Base-by-base conservation (phyloP, 148 eudicot genomes). In the Dianthus caryophyllus region DNA sequence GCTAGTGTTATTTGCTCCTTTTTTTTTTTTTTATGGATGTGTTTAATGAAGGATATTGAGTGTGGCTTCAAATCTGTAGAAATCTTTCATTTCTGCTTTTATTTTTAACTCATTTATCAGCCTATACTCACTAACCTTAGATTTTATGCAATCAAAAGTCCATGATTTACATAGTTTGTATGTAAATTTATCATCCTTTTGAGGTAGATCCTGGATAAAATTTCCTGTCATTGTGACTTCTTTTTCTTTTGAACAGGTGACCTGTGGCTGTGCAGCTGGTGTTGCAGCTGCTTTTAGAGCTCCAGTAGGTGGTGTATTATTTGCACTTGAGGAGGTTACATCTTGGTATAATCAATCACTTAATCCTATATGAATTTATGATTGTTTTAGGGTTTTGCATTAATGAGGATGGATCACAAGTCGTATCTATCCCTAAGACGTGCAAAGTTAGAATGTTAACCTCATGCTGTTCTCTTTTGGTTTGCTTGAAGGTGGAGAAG, bases 231-330 rank as follows among this genome's bases (percentile, higher is more conserved):
- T n/a, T n/a, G n/a, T n/a, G n/a, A n/a, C n/a, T n/a, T n/a, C 47
- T 75, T 83, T 36, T 82, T 83, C 30, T 82, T 77, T 84, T 74
- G 79, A 78, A 85, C 84, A 94, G 99, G 99, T 94, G 72, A 94
- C 99, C 65, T 94, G 99, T 84, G 99, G 99, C 84, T 94, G 97
- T 90, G 99, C 99, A 77, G 99, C 99, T 79, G 99, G 99, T 78
- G 99, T 94, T 68, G 97, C 99, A 73, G 99, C 99, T 79, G 99
- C 99, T 67, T 94, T 94, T 43, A 90, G 99, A 85, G 97, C 99
- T 84, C 99, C 99, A 33, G 99, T 94, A 66, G 99, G 99, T 44
- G 99, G 99, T 47, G 99, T 94, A 50, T 76, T 94, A 54, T 94
- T 94, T 84, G 99, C 99, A 27, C 80, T 94, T 55, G 99, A 94